Percentiles rank a stretch among this genome's conserved stretches.
Conservation (phyloP, 257 asterid species). For the Ilex asprella region DNA sequence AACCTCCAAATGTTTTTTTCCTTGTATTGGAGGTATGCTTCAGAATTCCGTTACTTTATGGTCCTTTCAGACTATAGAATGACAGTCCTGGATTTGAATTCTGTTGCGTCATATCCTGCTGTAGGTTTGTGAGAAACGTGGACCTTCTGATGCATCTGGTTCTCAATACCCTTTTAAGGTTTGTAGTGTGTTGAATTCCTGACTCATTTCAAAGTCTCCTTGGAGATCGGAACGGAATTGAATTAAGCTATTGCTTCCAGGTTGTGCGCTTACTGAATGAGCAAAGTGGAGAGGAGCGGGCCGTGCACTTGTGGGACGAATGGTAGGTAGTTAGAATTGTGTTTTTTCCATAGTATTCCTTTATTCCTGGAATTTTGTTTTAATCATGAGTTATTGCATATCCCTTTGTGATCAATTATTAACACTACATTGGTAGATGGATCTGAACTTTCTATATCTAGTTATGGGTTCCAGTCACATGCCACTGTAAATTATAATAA, state of each 20-base stretch:
- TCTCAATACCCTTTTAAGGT: constrained; percentile 59
- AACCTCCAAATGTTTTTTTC: constrained; percentile 34
- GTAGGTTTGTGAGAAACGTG: constrained; percentile 71
- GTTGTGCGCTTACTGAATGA: constrained; percentile 76
- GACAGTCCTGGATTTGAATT: constrained; percentile 8
- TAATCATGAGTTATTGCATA: no score
- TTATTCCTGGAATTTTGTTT: no score
- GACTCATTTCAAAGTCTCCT: constrained; percentile 15
- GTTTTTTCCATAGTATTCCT: no score
- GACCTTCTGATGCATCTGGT: constrained; percentile 34
- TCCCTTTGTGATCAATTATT: no score
- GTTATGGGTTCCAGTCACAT: no score
- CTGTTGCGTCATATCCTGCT: constrained; percentile 11
- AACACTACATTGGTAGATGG: not conserved
- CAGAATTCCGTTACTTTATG: constrained; percentile 6
- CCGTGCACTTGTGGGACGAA: constrained; percentile 73
- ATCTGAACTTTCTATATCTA: not conserved
- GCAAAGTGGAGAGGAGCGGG: constrained; percentile 74
- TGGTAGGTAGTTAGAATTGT: constrained; percentile 45
- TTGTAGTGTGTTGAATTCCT: constrained; percentile 18
- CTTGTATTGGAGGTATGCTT: constrained; percentile 86
- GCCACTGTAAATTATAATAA: no score
- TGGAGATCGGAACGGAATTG: constrained; percentile 13
- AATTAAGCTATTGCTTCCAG: constrained; percentile 32
- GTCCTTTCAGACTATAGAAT: constrained; percentile 13